These are phyloP conservation scores for Rubus parviflorus DNA, from an alignment of 306 rosid genomes.

Conservation along the genomic window DNA sequence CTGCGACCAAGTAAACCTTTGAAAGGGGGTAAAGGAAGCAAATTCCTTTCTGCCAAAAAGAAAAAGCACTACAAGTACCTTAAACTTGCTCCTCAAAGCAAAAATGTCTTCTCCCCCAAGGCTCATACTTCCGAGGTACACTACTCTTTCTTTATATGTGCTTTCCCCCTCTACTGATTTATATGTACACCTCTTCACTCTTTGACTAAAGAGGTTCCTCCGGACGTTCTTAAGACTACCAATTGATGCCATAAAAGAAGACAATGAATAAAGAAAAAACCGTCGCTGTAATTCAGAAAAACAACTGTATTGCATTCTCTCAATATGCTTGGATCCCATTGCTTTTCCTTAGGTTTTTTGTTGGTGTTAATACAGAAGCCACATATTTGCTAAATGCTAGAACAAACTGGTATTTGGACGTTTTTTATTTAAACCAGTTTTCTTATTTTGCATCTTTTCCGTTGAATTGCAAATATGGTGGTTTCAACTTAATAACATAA, in stretches of 20 bases:
- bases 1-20: constrained; percentile 39
- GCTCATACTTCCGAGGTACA: constrained; percentile 47
- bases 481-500: not conserved
- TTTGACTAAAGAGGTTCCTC: constrained; percentile 11
- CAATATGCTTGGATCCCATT: not conserved
- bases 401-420: not conserved
- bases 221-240: not conserved
- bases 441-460: not conserved
- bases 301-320: constrained; percentile 5
- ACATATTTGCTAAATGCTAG: not conserved
- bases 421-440: not conserved
- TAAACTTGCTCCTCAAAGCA: constrained; percentile 39
- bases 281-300: constrained; percentile 1
- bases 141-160: constrained; percentile 7
- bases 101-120: constrained; percentile 29
- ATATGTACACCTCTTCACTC: constrained; percentile 2
- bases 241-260: constrained; percentile 1
- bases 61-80: constrained; percentile 40
- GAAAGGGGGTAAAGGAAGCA: constrained; percentile 39
- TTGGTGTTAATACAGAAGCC: constrained; percentile 1
- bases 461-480: not conserved
- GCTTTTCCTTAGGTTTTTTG: not conserved
- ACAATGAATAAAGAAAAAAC: not conserved
- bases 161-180: constrained; percentile 1
- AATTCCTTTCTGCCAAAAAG: constrained; percentile 42